These are phyloP conservation scores for Camptophora hylomeconis DNA, from an alignment of 2,329 filamentous ascomycete genomes.

Conservation along the genomic window DNA sequence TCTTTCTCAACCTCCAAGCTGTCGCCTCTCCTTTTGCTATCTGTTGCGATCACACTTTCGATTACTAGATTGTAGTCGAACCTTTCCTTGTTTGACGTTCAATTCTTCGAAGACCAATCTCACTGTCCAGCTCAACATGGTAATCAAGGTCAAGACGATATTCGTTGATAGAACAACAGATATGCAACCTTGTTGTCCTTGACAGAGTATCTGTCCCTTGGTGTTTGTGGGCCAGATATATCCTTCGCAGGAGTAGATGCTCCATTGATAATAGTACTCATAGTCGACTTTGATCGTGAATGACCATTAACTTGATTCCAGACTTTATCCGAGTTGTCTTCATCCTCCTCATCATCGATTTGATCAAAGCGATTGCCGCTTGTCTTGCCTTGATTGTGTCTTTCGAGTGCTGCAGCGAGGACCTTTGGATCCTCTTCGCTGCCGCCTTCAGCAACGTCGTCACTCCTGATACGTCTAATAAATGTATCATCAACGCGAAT, in stretches of 20 bases:
- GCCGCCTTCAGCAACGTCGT: conserved; percentile 79
- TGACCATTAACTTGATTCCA: conserved; percentile 80
- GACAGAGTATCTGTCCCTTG: conserved; percentile 44
- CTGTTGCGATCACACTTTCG: conserved; percentile 1
- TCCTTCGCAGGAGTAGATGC: conserved; percentile 39
- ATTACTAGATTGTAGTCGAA: no score
- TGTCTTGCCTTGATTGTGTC: conserved; percentile 42
- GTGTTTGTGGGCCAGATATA: conserved; percentile 43
- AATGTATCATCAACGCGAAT: conserved; percentile 89
- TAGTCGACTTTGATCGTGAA: conserved; percentile 57
- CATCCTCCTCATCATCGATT: conserved; percentile 49
- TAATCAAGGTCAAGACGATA: conserved; percentile 6
- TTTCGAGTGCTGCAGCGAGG: conserved; percentile 52
- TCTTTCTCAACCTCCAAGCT: no score
- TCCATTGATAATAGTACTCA: conserved; percentile 44
- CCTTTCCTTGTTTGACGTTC: not conserved
- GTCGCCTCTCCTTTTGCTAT: not conserved
- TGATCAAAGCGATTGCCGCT: conserved; percentile 62
- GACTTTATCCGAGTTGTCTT: conserved; percentile 47
- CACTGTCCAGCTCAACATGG: not conserved
- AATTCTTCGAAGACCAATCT: not conserved
- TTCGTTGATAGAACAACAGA: conserved; percentile 80
- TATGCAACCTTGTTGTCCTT: conserved; percentile 97
- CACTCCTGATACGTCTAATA: conserved; percentile 69
- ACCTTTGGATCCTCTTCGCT: conserved; percentile 65